Percentiles rank a stretch among this genome's conserved stretches.
These are phyloP conservation scores for Epichloe festucae DNA, from an alignment of 2,329 filamentous ascomycete species.

Conservation along the genomic window DNA sequence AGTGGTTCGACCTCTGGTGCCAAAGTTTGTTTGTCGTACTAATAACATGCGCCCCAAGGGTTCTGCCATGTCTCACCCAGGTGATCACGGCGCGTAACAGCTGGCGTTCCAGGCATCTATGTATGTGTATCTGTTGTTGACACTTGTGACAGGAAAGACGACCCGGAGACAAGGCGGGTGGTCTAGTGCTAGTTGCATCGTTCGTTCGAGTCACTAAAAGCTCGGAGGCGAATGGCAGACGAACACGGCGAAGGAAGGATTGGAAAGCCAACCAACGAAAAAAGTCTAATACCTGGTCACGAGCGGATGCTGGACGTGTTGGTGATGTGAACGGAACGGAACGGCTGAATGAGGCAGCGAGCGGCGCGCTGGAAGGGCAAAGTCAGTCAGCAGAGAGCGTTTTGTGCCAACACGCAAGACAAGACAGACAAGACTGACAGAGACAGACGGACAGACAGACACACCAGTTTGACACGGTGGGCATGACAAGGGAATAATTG, in stretches of 20 bases:
- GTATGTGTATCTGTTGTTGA: not conserved
- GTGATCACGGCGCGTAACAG: not conserved
- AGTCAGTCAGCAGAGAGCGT: not conserved
- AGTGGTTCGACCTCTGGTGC: not conserved
- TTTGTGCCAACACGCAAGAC: conserved; percentile 6
- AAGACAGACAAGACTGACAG: not conserved
- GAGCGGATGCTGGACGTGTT: not conserved
- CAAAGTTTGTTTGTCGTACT: not conserved
- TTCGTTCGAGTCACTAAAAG: not conserved
- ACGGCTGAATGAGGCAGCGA: too few species aligned
- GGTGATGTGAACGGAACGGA: too few species aligned
- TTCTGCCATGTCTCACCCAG: conserved; percentile 1
- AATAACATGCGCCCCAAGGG: not conserved
- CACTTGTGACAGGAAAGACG: not conserved
- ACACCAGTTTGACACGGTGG: conserved; percentile 1
- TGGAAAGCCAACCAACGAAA: too few species aligned
- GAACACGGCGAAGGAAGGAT: not conserved
- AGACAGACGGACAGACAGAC: not conserved
- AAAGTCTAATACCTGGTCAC: not conserved
- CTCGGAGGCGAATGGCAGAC: not conserved
- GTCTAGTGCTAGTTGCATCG: not conserved
- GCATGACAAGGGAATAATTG: not conserved
- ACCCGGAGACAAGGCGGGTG: not conserved
- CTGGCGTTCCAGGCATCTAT: not conserved
- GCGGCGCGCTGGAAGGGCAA: not conserved